Evolutionary conservation across 176 grass and related monocot species (phyloP).

Genomic region (Rhynchospora pubera): DNA sequence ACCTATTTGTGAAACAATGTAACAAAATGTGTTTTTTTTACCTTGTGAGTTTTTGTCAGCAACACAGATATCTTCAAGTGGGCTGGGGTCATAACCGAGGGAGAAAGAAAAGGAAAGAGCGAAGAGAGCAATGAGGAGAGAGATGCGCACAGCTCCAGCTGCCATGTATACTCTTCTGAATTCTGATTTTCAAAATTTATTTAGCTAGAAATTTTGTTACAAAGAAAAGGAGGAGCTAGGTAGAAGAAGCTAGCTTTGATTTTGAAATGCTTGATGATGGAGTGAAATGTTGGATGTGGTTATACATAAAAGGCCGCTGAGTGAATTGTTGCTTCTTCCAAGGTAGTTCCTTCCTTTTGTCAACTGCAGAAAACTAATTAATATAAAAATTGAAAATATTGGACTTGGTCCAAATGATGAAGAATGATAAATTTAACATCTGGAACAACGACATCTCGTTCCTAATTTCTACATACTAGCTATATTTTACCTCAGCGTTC

Average conservation of each 20-base stretch:
- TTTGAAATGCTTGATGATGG: neutral
- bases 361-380: too few species aligned
- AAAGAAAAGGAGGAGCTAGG: too few species aligned
- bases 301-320: neutral
- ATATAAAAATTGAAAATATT: neutral
- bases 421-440: neutral
- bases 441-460: neutral
- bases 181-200: neutral
- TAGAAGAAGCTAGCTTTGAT: too few species aligned
- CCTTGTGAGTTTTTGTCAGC: constrained; percentile 12
- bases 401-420: neutral
- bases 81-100: constrained; percentile 16
- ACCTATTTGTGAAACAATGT: neutral
- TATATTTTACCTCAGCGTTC: neutral
- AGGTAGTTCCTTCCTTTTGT: neutral
- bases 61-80: constrained; percentile 13
- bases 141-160: neutral
- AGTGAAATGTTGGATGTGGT: neutral
- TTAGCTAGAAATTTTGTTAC: too few species aligned
- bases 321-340: neutral
- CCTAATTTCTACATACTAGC: neutral
- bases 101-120: neutral
- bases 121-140: neutral
- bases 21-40: neutral
- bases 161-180: neutral